phyloP scores from a whole-genome alignment of 2,329 filamentous ascomycete genomes.

The Talaromyces sp. region DNA sequence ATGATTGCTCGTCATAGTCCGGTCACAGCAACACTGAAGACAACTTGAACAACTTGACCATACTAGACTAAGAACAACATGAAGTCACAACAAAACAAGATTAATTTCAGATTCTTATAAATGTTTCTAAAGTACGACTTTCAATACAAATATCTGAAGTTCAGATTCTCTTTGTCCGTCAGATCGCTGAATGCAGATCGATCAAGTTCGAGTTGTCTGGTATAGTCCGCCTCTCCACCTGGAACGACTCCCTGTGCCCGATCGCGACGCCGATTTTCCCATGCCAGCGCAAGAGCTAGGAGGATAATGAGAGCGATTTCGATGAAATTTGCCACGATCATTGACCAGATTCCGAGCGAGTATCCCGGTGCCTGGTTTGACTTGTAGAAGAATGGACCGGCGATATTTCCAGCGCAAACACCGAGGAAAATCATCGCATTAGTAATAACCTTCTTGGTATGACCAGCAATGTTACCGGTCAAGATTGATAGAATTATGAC shows the following conservation, averaged over 20 bases:
- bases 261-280: constrained; percentile 24
- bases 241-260: constrained; percentile 2
- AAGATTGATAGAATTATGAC: constrained; percentile 33
- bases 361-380: constrained; percentile 29
- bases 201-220: constrained; percentile 28
- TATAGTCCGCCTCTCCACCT: constrained; percentile 10
- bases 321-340: constrained; percentile 26
- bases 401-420: constrained; percentile 30
- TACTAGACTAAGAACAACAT: too few species aligned
- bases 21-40: too few species aligned
- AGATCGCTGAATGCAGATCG: constrained; percentile 52
- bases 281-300: constrained; percentile 14
- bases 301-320: constrained; percentile 20
- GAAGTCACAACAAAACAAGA: too few species aligned
- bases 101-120: neutral
- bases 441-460: constrained; percentile 36
- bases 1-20: too few species aligned
- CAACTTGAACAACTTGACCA: too few species aligned
- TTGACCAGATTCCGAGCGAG: constrained; percentile 27
- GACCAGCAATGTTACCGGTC: constrained; percentile 33
- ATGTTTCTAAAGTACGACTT: neutral
- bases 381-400: constrained; percentile 33
- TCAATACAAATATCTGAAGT: constrained; percentile 34
- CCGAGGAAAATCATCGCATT: constrained; percentile 33
- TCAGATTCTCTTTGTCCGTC: constrained; percentile 52